Evolutionary conservation across 2,329 filamentous ascomycete genomes (phyloP), one percentile per base, ranked within the genome.

Genomic region (Aspergillus floridensis): DNA sequence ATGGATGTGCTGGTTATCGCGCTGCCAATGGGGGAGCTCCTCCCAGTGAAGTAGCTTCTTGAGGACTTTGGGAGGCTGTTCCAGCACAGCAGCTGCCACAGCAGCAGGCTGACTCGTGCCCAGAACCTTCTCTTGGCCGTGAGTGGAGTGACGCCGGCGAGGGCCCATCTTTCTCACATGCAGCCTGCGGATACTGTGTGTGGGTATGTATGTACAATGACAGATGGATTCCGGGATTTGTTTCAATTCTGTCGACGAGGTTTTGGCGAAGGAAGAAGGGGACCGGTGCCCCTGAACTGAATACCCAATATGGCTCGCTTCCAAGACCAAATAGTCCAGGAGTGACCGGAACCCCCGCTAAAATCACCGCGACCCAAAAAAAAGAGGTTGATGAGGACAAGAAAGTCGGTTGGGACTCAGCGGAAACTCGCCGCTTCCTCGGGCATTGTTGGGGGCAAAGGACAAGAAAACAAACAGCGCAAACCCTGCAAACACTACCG

Each of bases 1-100:
- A 57, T 79, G 80, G 59, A 91, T 90, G 77, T 86, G 88, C 62
- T 87, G 85, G 67, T 91, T 91, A 74, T 91, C 88, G 69, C 79
- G 81, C 66, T 80, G 79, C 82, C 82, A 84, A 53, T 76, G 74
- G 5, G 80, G 81, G 21, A 80, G 76, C 70, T 80, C 84, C 65
- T 80, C 76, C 82, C 76, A 84, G 59, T 82, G 76, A 35, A 84
- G 71, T 35, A 79, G 74, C 48, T 66, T 72, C 51, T 67, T 71
- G 55, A 74, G 63, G 50, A 67, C 63, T 22, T 66, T 60, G 21
- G 69, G 67, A 50, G 73, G 71, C 49, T 68, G 62, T 55, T 71
- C 70, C 12, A 73, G 57, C 21, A 71, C 68, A 32, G 65, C 57
- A 53, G 68, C 63, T 46, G 68, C 62, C 46, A 72, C 62, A 32